These are phyloP conservation scores for Abelmoschus esculentus DNA, from an alignment of 345 rosid genomes.

Conservation along the genomic window DNA sequence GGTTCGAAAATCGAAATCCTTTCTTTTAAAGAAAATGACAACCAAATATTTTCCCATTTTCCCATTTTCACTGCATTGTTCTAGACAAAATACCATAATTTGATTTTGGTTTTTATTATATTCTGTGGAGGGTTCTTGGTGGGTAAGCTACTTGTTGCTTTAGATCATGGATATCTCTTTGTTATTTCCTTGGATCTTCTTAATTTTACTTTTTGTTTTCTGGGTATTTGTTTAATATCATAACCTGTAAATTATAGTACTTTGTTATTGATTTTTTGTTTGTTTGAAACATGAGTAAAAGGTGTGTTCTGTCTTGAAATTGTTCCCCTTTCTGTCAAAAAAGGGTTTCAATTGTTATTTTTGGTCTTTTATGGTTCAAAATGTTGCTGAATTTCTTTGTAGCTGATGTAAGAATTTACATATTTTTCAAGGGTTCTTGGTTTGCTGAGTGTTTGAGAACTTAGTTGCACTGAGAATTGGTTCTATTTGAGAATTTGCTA, in stretches of 20 bases:
- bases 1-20: too few relatives aligned
- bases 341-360: background rate
- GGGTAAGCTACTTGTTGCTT: conserved; percentile 33
- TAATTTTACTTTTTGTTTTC: conserved; percentile 5
- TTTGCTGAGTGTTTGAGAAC: background rate
- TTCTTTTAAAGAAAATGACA: background rate
- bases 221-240: background rate
- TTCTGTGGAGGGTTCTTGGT: conserved; percentile 21
- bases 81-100: background rate
- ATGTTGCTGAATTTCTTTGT: conserved; percentile 2
- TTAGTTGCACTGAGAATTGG: background rate
- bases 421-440: background rate
- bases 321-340: background rate
- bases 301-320: background rate
- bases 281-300: background rate
- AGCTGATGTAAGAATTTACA: background rate
- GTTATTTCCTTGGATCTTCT: conserved; percentile 13
- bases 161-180: conserved; percentile 25
- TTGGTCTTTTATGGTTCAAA: conserved; percentile 4
- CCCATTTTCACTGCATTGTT: background rate
- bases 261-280: background rate
- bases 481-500: background rate
- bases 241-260: background rate
- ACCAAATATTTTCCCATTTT: conserved; percentile 6
- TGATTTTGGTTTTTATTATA: background rate